A percentile compares a stretch with the other conserved stretches of the same genome.
Conservation (phyloP, 306 rosid genomes). For the Dryas alaskensis region DNA sequence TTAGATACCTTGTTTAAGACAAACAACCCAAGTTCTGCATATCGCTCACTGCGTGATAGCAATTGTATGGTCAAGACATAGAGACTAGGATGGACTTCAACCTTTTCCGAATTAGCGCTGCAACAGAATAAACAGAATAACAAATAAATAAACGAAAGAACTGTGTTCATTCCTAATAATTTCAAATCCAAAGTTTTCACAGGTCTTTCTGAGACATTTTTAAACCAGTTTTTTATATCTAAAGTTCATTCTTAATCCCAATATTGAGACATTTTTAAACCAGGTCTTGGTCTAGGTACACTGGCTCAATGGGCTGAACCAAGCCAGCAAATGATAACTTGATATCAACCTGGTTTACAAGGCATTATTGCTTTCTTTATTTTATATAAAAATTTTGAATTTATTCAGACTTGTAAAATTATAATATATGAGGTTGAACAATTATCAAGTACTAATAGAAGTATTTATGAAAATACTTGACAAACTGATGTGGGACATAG, state of each 20-base stretch:
- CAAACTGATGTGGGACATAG: too few species aligned
- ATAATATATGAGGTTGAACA: not conserved
- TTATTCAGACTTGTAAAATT: not conserved
- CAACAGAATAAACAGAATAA: slow-evolving; percentile 36
- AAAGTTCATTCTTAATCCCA: too few species aligned
- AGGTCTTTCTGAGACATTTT: not conserved
- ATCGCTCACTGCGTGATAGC: slow-evolving; percentile 73
- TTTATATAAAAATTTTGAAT: not conserved
- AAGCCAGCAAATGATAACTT: not conserved
- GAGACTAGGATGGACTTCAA: slow-evolving; percentile 64
- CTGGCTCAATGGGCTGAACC: not conserved
- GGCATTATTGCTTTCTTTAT: not conserved
- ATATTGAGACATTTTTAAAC: not conserved
- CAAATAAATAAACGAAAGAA: not conserved
- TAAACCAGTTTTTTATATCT: not conserved
- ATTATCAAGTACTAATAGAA: not conserved
- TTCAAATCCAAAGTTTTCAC: not conserved
- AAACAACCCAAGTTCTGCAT: slow-evolving; percentile 78
- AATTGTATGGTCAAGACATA: slow-evolving; percentile 71
- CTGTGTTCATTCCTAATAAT: not conserved
- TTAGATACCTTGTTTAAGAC: slow-evolving; percentile 73
- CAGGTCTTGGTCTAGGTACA: not conserved
- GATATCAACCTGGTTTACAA: slow-evolving; percentile 1
- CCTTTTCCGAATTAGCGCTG: slow-evolving; percentile 77
- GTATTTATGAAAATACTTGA: too few species aligned